Percentiles rank a stretch among this genome's conserved stretches.
These are phyloP conservation scores for Yueomyces sinensis DNA, from an alignment of 805 yeast species.

Conservation along the genomic window DNA sequence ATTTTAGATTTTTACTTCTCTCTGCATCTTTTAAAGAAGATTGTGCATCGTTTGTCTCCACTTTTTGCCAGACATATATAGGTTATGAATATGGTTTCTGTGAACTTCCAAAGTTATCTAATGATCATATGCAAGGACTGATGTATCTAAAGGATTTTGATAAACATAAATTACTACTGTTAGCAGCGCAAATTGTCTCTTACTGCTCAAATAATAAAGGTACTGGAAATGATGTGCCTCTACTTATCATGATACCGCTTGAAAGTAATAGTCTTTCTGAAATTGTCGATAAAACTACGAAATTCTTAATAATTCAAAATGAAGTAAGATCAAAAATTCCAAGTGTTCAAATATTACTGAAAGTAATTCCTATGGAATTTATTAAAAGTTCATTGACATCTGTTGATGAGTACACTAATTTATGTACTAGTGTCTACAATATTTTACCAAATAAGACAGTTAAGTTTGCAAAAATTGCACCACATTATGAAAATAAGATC, in stretches of 20 bases:
- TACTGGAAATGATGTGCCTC: conserved; percentile 14
- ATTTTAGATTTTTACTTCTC: conserved; percentile 39
- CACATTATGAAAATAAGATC: conserved; percentile 30
- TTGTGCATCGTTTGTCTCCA: conserved; percentile 19
- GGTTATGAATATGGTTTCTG: conserved; percentile 25
- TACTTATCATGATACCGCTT: conserved; percentile 20
- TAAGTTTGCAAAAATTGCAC: conserved; percentile 28
- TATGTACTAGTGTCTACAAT: conserved; percentile 47
- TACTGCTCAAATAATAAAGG: conserved; percentile 20
- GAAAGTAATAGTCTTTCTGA: conserved; percentile 25
- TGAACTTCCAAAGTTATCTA: conserved; percentile 19
- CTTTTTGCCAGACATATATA: conserved; percentile 21
- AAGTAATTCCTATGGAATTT: conserved; percentile 30
- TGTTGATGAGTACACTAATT: conserved; percentile 23
- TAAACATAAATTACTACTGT: conserved; percentile 35
- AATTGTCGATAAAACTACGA: conserved; percentile 31
- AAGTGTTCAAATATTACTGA: conserved; percentile 19
- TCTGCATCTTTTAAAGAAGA: conserved; percentile 19
- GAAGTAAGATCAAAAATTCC: conserved; percentile 21
- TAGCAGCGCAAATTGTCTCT: conserved; percentile 33
- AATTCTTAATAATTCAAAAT: conserved; percentile 34
- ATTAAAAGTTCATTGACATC: conserved; percentile 24
- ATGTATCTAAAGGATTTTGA: conserved; percentile 18
- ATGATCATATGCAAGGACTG: conserved; percentile 18
- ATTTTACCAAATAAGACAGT: conserved; percentile 26